These are phyloP conservation scores for Fusarium napiforme DNA, from an alignment of 2,329 filamentous ascomycete species.

Conservation along the genomic window DNA sequence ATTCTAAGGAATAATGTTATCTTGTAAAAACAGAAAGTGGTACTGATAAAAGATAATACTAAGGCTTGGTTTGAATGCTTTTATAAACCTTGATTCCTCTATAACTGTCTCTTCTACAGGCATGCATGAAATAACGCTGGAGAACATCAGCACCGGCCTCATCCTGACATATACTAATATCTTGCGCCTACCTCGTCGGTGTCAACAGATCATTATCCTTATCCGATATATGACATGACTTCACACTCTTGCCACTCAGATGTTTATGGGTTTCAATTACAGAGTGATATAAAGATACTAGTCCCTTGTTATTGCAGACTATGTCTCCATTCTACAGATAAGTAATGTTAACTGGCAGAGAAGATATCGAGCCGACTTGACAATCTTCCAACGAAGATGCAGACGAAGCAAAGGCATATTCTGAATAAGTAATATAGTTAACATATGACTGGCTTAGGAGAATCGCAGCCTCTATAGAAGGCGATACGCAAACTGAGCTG, in stretches of 20 bases:
- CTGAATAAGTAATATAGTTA: neutral
- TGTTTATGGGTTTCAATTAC: neutral
- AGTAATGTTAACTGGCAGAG: too few species aligned
- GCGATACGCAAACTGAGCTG: neutral
- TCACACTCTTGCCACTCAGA: neutral
- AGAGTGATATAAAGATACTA: neutral
- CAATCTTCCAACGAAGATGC: neutral
- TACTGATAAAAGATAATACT: accelerated
- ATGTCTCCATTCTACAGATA: too few species aligned
- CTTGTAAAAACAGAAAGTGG: neutral
- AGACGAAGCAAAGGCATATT: neutral
- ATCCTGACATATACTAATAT: neutral
- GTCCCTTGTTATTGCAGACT: neutral
- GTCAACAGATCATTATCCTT: accelerated
- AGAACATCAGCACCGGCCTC: neutral
- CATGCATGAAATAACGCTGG: neutral
- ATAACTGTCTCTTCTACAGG: too few species aligned
- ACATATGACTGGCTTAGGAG: too few species aligned
- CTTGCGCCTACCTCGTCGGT: neutral
- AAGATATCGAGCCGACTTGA: neutral
- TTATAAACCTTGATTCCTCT: too few species aligned
- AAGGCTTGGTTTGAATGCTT: accelerated
- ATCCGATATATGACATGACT: accelerated
- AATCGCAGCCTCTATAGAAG: too few species aligned
- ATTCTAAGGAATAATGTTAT: neutral